Evolutionary conservation across 1,139 yeast genomes (phyloP).

Genomic region (Pichia sp.): DNA sequence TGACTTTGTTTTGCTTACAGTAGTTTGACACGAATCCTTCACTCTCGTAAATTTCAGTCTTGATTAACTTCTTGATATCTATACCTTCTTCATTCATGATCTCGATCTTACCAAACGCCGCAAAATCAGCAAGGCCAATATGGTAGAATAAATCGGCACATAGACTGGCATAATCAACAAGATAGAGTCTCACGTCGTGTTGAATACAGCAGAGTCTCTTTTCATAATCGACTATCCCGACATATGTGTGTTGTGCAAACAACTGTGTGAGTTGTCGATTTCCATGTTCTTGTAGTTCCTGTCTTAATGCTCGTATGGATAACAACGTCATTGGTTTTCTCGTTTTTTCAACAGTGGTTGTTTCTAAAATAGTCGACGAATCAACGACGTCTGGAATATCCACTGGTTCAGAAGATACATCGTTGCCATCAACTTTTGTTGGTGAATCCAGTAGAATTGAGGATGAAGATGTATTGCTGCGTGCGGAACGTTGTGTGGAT

Average conservation of each 20-base stretch:
- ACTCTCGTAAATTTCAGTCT: constrained; percentile 24
- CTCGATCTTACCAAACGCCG: constrained; percentile 70
- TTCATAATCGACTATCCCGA: constrained; percentile 77
- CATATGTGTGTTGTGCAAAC: constrained; percentile 67
- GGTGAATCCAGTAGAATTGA: not conserved
- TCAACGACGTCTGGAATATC: constrained; percentile 1
- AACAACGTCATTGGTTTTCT: constrained; percentile 44
- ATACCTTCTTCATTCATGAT: constrained; percentile 37
- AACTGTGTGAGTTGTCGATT: constrained; percentile 61
- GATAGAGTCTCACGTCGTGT: constrained; percentile 68
- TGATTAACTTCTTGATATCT: constrained; percentile 22
- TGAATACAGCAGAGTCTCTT: constrained; percentile 80
- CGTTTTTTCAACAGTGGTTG: constrained; percentile 19
- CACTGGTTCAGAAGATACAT: not conserved
- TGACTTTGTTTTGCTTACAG: constrained; percentile 2
- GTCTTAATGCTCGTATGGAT: constrained; percentile 56
- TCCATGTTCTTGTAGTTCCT: constrained; percentile 45
- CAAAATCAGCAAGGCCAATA: constrained; percentile 70
- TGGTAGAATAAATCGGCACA: constrained; percentile 78
- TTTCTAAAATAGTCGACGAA: constrained; percentile 23
- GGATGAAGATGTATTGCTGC: not conserved
- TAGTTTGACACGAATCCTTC: constrained; percentile 14
- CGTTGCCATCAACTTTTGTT: not conserved
- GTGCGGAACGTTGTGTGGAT: not conserved
- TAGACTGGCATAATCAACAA: constrained; percentile 79